phyloP scores from a whole-genome alignment of 139 green algal genomes.

The Micractinium sp. region DNA sequence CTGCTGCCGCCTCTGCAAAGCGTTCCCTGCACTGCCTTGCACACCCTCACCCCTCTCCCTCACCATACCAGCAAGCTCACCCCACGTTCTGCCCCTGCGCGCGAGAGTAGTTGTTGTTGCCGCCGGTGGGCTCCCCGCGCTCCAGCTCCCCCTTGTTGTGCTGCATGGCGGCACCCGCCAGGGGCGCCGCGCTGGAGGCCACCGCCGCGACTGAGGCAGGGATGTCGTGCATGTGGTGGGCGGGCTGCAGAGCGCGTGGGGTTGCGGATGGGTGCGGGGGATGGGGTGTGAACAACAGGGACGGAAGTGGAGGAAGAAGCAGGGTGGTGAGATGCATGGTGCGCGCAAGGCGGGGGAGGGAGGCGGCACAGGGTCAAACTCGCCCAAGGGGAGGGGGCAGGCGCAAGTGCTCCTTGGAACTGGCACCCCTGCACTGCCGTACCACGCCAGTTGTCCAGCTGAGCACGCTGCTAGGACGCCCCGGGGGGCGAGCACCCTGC shows the following conservation, averaged over 20 bases:
- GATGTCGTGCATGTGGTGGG: neutral
- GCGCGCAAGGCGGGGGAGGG: no score
- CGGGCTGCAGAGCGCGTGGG: neutral
- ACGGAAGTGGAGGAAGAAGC: no score
- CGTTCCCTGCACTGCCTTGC: neutral
- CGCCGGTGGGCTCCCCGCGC: neutral
- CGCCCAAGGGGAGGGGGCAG: no score
- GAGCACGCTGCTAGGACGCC: no score
- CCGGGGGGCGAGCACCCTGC: no score
- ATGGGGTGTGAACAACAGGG: neutral
- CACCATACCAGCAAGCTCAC: conserved; percentile 1
- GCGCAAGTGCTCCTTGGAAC: no score
- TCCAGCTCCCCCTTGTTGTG: neutral
- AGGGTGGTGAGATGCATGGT: no score
- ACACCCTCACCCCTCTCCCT: neutral
- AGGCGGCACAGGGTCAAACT: no score
- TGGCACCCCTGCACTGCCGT: no score
- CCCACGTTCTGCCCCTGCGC: conserved; percentile 72
- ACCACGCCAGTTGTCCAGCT: no score
- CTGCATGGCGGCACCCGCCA: neutral
- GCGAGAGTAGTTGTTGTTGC: conserved; percentile 81
- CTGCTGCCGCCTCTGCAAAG: neutral
- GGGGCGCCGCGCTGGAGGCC: neutral
- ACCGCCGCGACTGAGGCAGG: neutral
- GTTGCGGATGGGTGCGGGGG: neutral